Conservation (phyloP, 2,329 filamentous ascomycete species). For the Calonectria pseudoreteaudii region DNA sequence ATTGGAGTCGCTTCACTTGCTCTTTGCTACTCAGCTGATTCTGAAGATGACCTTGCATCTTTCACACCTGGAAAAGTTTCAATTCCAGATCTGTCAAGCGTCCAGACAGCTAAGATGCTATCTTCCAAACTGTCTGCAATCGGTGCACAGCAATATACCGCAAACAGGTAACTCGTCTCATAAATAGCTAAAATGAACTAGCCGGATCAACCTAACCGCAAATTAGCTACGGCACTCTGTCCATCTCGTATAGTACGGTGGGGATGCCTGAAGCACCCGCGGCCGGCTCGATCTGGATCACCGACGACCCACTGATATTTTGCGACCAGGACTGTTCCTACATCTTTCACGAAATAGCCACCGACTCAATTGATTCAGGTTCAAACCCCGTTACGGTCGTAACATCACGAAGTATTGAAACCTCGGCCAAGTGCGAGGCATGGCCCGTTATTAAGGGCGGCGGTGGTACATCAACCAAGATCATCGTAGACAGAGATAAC, state of each 20-base stretch:
- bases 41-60: constrained; percentile 48
- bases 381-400: constrained; percentile 30
- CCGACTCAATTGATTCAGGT: constrained; percentile 27
- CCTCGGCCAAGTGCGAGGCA: constrained; percentile 22
- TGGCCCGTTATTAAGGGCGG: constrained; percentile 34
- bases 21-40: constrained; percentile 56
- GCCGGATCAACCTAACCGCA: fast-evolving
- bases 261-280: constrained; percentile 37
- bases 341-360: constrained; percentile 51
- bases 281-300: constrained; percentile 46
- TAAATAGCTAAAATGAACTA: neutral
- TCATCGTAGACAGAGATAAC: constrained; percentile 20
- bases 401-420: constrained; percentile 32
- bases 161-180: constrained; percentile 48
- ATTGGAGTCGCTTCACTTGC: constrained; percentile 56
- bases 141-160: constrained; percentile 54
- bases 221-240: constrained; percentile 53
- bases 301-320: constrained; percentile 49
- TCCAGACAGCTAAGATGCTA: constrained; percentile 48
- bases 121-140: constrained; percentile 33
- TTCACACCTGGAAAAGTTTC: constrained; percentile 49
- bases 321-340: constrained; percentile 47
- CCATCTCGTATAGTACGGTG: constrained; percentile 44
- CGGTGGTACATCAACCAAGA: constrained; percentile 26
- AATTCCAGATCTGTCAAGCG: constrained; percentile 50